These are phyloP conservation scores for Polysphondylium violaceum DNA, from an alignment of 78 protist species.

Conservation along the genomic window DNA sequence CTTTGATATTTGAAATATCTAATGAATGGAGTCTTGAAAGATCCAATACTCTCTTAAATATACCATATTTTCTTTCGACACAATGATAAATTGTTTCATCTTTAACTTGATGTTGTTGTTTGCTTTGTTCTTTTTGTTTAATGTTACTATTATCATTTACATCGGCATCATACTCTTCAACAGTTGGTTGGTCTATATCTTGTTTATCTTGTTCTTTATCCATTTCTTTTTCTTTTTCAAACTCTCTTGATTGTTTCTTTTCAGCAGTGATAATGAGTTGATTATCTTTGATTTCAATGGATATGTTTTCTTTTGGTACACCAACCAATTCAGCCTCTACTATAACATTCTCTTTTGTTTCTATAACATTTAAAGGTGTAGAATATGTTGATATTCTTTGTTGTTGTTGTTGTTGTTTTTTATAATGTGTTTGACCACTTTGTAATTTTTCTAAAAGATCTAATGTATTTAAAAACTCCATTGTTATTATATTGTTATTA, in stretches of 20 bases:
- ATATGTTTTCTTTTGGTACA: background rate
- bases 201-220: no score
- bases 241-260: no score
- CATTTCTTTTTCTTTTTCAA: no score
- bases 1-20: background rate
- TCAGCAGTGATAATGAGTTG: constrained; percentile 1
- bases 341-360: background rate
- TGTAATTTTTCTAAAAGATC: background rate
- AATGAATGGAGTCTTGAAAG: background rate
- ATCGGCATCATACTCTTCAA: background rate
- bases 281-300: background rate
- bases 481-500: background rate
- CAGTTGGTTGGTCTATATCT: background rate
- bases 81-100: background rate
- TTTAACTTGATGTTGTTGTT: background rate
- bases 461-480: background rate
- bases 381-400: background rate
- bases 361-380: background rate
- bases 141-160: background rate
- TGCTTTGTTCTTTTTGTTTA: background rate
- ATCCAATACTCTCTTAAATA: background rate
- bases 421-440: background rate
- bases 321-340: constrained; percentile 17
- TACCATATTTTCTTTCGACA: background rate
- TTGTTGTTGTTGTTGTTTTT: no score